Evolutionary conservation across 768 basidiomycete genomes (phyloP).

Genomic region (Rhodotorula graminis): DNA sequence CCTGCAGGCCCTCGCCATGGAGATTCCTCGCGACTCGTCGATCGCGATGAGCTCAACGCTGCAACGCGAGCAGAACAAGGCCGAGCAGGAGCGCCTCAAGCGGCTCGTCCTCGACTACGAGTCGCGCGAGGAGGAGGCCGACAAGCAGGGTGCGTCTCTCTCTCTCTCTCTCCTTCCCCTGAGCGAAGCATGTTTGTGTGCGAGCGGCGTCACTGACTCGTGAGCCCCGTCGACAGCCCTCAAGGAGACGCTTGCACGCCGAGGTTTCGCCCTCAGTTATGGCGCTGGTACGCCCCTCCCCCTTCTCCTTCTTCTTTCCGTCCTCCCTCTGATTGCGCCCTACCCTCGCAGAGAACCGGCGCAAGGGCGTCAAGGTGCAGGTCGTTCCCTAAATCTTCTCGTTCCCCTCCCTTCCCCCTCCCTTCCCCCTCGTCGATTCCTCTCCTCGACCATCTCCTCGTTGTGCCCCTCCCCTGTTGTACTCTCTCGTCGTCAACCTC

Average conservation of each 20-base stretch:
- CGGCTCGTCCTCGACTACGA: conserved; percentile 75
- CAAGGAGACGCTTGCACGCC: conserved; percentile 30
- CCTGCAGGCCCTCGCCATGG: conserved; percentile 78
- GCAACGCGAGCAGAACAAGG: conserved; percentile 87
- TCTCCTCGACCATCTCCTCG: too few relatives aligned
- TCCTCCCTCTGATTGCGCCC: neutral
- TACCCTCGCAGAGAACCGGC: conserved; percentile 11
- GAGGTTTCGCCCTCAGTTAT: conserved; percentile 30
- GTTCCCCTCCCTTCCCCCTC: neutral
- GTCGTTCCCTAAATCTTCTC: conserved; percentile 16
- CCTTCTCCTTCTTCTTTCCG: rapidly evolving
- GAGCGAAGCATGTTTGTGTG: too few relatives aligned
- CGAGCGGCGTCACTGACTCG: too few relatives aligned
- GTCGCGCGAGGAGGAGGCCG: conserved; percentile 29
- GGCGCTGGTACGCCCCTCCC: neutral
- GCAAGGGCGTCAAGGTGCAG: conserved; percentile 20
- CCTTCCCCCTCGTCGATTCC: too few relatives aligned
- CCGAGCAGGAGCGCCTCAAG: conserved; percentile 95
- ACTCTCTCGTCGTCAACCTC: too few relatives aligned
- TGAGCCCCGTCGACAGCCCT: conserved; percentile 17
- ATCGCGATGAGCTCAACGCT: conserved; percentile 85
- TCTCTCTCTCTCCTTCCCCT: neutral
- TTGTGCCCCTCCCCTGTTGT: too few relatives aligned
- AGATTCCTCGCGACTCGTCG: conserved; percentile 79
- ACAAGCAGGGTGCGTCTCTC: conserved; percentile 33